Base-by-base conservation (phyloP, 768 basidiomycete species). In the Leccinellum luteum region DNA sequence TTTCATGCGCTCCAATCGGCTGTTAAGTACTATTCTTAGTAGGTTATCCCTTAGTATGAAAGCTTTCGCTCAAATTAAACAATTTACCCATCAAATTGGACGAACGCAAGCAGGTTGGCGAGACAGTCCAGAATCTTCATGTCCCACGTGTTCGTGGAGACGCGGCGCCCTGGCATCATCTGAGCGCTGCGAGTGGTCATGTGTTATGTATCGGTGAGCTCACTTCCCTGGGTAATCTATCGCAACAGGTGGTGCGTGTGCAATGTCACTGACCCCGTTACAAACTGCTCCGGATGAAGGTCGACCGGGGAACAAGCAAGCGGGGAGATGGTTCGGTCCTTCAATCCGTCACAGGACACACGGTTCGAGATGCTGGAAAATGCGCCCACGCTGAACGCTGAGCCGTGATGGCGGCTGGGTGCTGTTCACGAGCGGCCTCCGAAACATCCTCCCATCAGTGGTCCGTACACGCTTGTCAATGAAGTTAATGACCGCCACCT, bases 401-500 rank as follows among this genome's bases (percentile, higher is more conserved):
- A 25, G n/a, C 47, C 19, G 14, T 19, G 14, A 48, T 52, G 47
- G 51, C 43, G 19, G 43, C 19, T 43, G 41, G n/a, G 41, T 43
- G 34, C 12, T 45, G 41, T 32, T n/a, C 21, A 34, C 19, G 32
- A 32, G 47, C 31, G 51, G 54, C 48, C 19, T 54, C 55, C 52
- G 52, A 49, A 52, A 54, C 8, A 14, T 32, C 27, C 23, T 41
- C 45, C 21, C 53, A n/a, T 34, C 55, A 41, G 31, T 52, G 41
- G 45, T 54, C 35, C 21, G 27, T 55, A 43, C 15, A 27, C 14
- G 44, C 32, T 34, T 59, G 35, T 28, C 27, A 48, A 54, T 21
- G 34, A 50, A 44, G 27, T 52, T 62, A 51, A 58, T 58, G 54
- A 58, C 60, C 54, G 64, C 54, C 56, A 30, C 53, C 56, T 58